Conservation (phyloP, 306 rosid genomes). For the Datisca glomerata region DNA sequence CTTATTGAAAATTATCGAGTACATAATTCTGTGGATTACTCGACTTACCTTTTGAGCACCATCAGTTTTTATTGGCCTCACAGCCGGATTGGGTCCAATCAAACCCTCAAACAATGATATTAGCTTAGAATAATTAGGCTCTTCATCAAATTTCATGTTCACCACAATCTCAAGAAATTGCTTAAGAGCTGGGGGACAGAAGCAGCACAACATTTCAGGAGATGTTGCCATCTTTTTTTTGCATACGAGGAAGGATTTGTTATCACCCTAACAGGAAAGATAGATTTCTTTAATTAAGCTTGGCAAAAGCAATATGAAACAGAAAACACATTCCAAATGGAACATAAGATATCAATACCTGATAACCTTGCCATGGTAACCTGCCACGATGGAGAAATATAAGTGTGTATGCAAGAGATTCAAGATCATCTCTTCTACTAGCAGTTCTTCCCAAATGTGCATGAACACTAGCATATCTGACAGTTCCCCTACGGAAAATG, state of each 20-base stretch:
- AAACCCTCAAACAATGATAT: conserved; percentile 75
- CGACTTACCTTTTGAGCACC: conserved; percentile 79
- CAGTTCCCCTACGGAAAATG: conserved; percentile 57
- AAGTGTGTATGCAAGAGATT: conserved; percentile 90
- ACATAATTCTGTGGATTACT: conserved; percentile 1
- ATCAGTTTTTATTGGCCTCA: conserved; percentile 73
- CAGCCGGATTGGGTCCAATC: conserved; percentile 79
- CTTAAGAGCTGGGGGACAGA: conserved; percentile 76
- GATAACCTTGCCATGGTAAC: conserved; percentile 95
- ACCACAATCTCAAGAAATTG: conserved; percentile 86
- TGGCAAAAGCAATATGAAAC: neutral
- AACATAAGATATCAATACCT: conserved; percentile 30
- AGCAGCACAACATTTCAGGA: conserved; percentile 87
- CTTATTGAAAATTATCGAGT: too few species aligned
- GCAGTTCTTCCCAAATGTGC: conserved; percentile 97
- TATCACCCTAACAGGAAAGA: conserved; percentile 48
- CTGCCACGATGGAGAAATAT: conserved; percentile 82
- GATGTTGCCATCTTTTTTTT: conserved; percentile 90
- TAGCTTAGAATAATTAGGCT: conserved; percentile 77
- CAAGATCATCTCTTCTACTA: conserved; percentile 92
- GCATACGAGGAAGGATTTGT: conserved; percentile 66
- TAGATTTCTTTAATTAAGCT: neutral
- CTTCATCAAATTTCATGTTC: conserved; percentile 96
- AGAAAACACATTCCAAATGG: conserved; percentile 10
- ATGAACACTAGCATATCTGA: conserved; percentile 95